Percentiles rank a stretch among this genome's conserved stretches.
These are phyloP conservation scores for Fagus crenata DNA, from an alignment of 306 rosid genomes.

Conservation along the genomic window DNA sequence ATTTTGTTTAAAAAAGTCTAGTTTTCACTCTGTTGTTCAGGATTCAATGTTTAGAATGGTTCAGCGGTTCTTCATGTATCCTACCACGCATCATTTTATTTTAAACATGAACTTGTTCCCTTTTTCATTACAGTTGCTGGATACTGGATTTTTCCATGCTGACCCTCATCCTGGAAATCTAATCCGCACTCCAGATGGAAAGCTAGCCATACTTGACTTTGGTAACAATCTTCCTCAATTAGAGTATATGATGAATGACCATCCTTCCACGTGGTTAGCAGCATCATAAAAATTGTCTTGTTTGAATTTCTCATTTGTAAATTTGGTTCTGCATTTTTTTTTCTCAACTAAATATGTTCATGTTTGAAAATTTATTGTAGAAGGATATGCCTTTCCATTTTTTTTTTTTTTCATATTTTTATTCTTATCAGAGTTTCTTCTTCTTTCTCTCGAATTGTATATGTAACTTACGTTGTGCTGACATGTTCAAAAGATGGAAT, in stretches of 20 bases:
- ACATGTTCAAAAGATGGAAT: not conserved
- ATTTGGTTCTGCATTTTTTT: constrained; percentile 19
- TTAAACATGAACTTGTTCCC: constrained; percentile 27
- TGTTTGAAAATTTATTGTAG: not conserved
- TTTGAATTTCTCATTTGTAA: not conserved
- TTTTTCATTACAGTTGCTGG: constrained; percentile 67
- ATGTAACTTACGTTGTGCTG: not conserved
- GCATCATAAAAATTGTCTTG: not conserved
- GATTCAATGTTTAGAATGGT: not conserved
- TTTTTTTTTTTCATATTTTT: not conserved
- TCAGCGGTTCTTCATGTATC: too few relatives aligned
- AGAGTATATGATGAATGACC: constrained; percentile 29
- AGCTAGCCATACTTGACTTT: constrained; percentile 94
- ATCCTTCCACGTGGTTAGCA: constrained; percentile 14
- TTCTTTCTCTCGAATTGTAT: not conserved
- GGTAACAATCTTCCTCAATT: constrained; percentile 52
- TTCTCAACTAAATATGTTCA: not conserved
- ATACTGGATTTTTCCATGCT: constrained; percentile 96
- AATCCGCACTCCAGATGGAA: constrained; percentile 99
- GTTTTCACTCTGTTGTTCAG: not conserved
- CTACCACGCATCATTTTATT: not conserved
- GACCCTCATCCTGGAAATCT: constrained; percentile 99
- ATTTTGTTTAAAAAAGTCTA: not conserved
- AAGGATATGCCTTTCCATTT: not conserved
- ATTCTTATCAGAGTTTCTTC: not conserved